Evolutionary conservation across 805 yeast species (phyloP), one percentile per base, ranked within the genome.

Genomic region (Blastobotrys peoriensis): DNA sequence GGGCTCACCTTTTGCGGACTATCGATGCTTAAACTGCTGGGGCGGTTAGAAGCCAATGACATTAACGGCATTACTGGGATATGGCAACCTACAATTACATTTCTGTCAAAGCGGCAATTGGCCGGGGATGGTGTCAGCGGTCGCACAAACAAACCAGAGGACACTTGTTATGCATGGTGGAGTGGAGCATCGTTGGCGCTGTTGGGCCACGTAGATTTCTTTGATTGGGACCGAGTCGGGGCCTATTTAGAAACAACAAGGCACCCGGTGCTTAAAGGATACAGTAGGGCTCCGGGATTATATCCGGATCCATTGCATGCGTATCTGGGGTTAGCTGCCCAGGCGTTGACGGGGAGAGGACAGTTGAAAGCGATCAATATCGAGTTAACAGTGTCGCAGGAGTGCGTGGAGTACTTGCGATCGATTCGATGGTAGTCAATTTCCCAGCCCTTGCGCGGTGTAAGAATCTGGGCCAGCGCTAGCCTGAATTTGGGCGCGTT

Each of bases 111-210:
- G 47, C 65, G 95, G 34, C 95, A 86, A 58, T 68, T 79, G 0
- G 70, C 63, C 46, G 44, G 53, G 10, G 96, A 96, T 1, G 91
- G 91, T 0, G 79, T 85, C 59, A 86, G 87, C 61, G 97, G 97
- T 1, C 69, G 97, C 38, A 79, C 76, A n/a, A 86, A 86, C 60
- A 88, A 88, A 60, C 74, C 71, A 46, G 83, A 83, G 3, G 97
- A 88, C 62, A 83, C 95, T 0, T 88, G 97, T 65, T 88, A 88
- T 58, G 75, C 83, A 4, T 88, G 87, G 71, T 88, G 96, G 96
- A 75, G 78, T 38, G 55, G 78, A 13, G 89, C 77, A 2, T 68
- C 86, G 3, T 64, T 86, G 49, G 53, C 58, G 1, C 53, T 82
- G 10, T 54, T 86, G 19, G 60, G 59, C 1, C 45, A 51, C 0